These are phyloP conservation scores for Ammopiptanthus mongolicus DNA, from an alignment of 306 rosid genomes.

Conservation along the genomic window DNA sequence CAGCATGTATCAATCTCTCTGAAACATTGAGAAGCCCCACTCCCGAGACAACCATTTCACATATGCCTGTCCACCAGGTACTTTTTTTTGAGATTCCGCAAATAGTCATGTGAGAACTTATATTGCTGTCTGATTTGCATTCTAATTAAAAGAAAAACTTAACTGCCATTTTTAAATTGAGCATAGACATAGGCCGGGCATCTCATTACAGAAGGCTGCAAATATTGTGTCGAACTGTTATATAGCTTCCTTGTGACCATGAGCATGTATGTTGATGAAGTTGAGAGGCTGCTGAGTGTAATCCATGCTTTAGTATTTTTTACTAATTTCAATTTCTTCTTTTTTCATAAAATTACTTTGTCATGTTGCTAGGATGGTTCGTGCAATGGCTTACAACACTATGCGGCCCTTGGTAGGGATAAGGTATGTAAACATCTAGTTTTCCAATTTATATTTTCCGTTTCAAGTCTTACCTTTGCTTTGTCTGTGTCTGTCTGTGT, in stretches of 20 bases:
- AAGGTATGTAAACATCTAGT: conserved; percentile 34
- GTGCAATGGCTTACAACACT: conserved; percentile 78
- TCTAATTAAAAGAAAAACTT: background rate
- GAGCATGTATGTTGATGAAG: background rate
- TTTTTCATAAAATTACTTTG: background rate
- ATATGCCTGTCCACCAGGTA: conserved; percentile 75
- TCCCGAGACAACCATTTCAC: conserved; percentile 55
- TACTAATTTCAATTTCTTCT: background rate
- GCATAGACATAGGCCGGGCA: background rate
- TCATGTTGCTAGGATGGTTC: conserved; percentile 64
- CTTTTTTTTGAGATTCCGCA: background rate
- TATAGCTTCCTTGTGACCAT: background rate
- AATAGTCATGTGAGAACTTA: background rate
- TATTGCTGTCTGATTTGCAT: background rate
- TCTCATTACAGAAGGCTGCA: background rate
- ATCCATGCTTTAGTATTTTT: background rate
- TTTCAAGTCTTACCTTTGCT: background rate
- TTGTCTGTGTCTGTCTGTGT: background rate
- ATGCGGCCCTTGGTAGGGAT: conserved; percentile 85
- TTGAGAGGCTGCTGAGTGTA: background rate
- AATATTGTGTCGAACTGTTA: background rate
- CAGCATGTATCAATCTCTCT: conserved; percentile 56
- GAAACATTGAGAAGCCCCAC: conserved; percentile 67
- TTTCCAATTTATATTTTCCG: background rate
- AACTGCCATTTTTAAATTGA: background rate